These are phyloP conservation scores for Rhexocercosporidium sp. DNA, from an alignment of 2,329 filamentous ascomycete species.

Conservation along the genomic window DNA sequence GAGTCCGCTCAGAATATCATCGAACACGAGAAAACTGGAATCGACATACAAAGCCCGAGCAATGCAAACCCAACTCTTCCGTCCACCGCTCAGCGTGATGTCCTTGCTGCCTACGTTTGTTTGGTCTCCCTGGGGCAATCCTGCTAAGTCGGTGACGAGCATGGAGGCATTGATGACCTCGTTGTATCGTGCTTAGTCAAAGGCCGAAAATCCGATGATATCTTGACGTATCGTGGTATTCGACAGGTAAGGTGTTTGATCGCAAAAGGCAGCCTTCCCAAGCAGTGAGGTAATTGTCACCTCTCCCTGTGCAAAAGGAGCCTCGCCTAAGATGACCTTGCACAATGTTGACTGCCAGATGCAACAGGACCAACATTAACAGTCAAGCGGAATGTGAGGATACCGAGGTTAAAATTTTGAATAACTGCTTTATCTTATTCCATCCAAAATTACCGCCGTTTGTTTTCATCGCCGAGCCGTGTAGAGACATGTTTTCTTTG, in stretches of 20 bases:
- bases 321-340: conserved; percentile 37
- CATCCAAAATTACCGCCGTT: conserved; percentile 13
- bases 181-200: conserved; percentile 43
- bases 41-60: conserved; percentile 29
- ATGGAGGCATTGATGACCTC: conserved; percentile 36
- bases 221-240: conserved; percentile 49
- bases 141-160: conserved; percentile 33
- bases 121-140: conserved; percentile 32
- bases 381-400: conserved; percentile 20
- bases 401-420: conserved; percentile 10
- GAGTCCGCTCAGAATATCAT: conserved; percentile 36
- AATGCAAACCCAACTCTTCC: conserved; percentile 36
- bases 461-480: background rate
- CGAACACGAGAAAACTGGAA: conserved; percentile 25
- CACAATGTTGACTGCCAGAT: conserved; percentile 37
- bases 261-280: conserved; percentile 12
- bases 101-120: conserved; percentile 30
- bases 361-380: conserved; percentile 41
- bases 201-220: conserved; percentile 45
- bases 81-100: conserved; percentile 27
- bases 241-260: conserved; percentile 28
- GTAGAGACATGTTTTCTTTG: background rate
- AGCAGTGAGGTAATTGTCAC: background rate
- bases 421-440: conserved; percentile 4
- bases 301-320: conserved; percentile 22